phyloP scores from a whole-genome alignment of 345 rosid genomes.

The Eucalyptus erythrocorys region DNA sequence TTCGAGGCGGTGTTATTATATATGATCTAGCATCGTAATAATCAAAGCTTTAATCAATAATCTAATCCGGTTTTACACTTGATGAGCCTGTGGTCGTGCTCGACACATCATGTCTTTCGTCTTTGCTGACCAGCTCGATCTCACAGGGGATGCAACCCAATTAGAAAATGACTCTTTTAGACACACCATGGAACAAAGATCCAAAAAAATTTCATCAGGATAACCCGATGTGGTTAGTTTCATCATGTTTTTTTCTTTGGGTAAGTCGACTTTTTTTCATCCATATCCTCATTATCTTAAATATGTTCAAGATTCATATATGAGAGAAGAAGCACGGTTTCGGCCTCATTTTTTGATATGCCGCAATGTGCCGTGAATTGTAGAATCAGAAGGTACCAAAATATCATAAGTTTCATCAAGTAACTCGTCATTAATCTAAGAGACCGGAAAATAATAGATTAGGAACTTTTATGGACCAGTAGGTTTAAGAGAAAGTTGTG shows the following conservation, averaged over 20 bases:
- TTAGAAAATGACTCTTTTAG: background rate
- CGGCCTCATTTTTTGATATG: fast-evolving
- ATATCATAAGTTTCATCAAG: background rate
- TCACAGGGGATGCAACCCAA: background rate
- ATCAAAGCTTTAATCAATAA: background rate
- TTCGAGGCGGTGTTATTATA: background rate
- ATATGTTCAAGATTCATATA: background rate
- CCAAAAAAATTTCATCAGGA: background rate
- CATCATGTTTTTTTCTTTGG: background rate
- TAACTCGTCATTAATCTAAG: background rate
- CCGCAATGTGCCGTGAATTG: fast-evolving
- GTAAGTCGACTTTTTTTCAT: background rate
- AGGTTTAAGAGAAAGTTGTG: background rate
- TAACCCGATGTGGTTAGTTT: background rate
- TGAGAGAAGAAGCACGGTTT: background rate
- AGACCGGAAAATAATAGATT: background rate
- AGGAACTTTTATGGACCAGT: background rate
- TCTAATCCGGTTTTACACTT: background rate
- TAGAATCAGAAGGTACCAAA: background rate
- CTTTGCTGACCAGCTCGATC: background rate
- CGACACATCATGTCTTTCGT: fast-evolving
- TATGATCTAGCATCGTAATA: background rate
- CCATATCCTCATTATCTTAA: background rate
- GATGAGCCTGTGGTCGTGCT: background rate
- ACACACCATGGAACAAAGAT: background rate